Percentiles rank a stretch among this genome's conserved stretches.
Conservation (phyloP, 345 rosid species). For the Carallia pectinifolia region DNA sequence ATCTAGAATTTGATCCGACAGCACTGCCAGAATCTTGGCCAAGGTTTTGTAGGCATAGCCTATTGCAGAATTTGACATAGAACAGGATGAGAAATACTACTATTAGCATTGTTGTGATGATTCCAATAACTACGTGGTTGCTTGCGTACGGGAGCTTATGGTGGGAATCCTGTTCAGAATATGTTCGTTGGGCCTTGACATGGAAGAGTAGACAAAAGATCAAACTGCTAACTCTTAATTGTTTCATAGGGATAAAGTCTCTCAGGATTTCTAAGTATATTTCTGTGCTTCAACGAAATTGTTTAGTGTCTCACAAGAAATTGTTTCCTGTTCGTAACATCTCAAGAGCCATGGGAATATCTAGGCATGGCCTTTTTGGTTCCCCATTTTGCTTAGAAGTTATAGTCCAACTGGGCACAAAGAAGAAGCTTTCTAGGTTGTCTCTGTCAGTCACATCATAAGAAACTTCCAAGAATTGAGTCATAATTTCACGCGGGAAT, state of each 20-base stretch:
- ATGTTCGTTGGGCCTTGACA: slow-evolving; percentile 25
- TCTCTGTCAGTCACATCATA: too few relatives aligned
- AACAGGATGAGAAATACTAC: slow-evolving; percentile 29
- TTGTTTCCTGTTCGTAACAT: background rate
- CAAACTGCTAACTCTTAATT: slow-evolving; percentile 1
- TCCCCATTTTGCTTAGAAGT: too few relatives aligned
- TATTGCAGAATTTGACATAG: slow-evolving; percentile 38
- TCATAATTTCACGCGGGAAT: too few relatives aligned
- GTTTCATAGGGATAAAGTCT: slow-evolving; percentile 18
- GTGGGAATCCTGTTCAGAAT: background rate
- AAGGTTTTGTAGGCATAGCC: background rate
- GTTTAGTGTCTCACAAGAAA: too few relatives aligned
- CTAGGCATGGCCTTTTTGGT: too few relatives aligned
- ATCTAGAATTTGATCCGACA: slow-evolving; percentile 20
- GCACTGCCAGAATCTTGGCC: background rate
- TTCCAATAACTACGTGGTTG: slow-evolving; percentile 22
- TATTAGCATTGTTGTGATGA: slow-evolving; percentile 27
- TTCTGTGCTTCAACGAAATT: too few relatives aligned
- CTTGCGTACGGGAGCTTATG: slow-evolving; percentile 23
- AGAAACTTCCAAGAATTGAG: too few relatives aligned
- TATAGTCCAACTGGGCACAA: background rate
- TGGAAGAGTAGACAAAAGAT: slow-evolving; percentile 4
- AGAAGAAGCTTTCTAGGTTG: slow-evolving; percentile 4
- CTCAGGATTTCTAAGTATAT: too few relatives aligned
- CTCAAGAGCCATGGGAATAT: background rate